A percentile compares a stretch with the other conserved stretches of the same genome.
These are phyloP conservation scores for Rhizopus sp. DNA, from an alignment of 371 early-diverging fungal species.

Conservation along the genomic window DNA sequence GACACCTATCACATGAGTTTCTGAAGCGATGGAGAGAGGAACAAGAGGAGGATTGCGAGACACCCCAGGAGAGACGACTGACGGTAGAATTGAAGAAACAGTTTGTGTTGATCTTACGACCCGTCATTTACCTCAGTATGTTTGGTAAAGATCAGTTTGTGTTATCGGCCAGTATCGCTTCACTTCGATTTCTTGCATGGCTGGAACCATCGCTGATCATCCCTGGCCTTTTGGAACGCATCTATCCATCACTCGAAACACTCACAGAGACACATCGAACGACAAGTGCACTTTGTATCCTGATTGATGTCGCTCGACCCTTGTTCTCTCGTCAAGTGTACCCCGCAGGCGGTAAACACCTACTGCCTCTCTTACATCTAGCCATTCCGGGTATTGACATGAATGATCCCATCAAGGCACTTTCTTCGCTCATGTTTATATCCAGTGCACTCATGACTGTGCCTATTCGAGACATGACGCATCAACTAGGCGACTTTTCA, in stretches of 20 bases:
- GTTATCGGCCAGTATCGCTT: conserved; percentile 66
- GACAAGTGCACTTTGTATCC: conserved; percentile 72
- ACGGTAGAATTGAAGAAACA: conserved; percentile 52
- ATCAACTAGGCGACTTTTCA: conserved; percentile 30
- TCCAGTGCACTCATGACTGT: conserved; percentile 62
- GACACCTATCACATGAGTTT: conserved; percentile 63
- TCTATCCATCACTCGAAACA: conserved; percentile 86
- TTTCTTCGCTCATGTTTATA: conserved; percentile 76
- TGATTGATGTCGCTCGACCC: conserved; percentile 68
- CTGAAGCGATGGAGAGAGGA: conserved; percentile 67
- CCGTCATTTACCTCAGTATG: conserved; percentile 66
- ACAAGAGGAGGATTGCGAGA: conserved; percentile 58
- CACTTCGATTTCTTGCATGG: conserved; percentile 75
- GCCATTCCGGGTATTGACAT: conserved; percentile 89
- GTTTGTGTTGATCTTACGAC: conserved; percentile 63
- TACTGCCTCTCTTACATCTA: conserved; percentile 73
- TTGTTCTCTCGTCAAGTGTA: conserved; percentile 73
- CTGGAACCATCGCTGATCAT: conserved; percentile 79
- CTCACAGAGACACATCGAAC: conserved; percentile 91
- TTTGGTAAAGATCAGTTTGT: conserved; percentile 82
- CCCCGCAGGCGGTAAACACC: conserved; percentile 84
- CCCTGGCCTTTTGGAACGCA: conserved; percentile 79
- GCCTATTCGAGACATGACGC: conserved; percentile 66
- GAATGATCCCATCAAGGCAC: conserved; percentile 86
- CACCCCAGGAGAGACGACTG: conserved; percentile 61